Conservation (phyloP, 1,284 basidiomycete genomes). For the Austropuccinia psidii region DNA sequence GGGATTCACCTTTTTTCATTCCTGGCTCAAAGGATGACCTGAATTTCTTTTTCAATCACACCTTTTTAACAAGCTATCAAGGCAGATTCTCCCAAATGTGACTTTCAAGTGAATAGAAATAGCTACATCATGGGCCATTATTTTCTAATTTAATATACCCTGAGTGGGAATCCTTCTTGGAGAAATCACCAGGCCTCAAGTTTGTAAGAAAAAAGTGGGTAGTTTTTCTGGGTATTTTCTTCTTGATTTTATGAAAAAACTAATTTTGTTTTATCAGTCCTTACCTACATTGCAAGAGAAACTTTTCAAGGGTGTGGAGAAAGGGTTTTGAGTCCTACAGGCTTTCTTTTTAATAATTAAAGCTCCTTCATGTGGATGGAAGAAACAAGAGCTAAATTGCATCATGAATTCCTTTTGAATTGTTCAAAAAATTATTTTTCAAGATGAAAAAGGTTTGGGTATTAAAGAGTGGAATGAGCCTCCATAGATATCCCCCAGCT, state of each 20-base stretch:
- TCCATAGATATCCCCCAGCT: no score
- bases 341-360: neutral
- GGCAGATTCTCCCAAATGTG: neutral
- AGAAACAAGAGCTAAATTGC: no score
- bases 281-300: neutral
- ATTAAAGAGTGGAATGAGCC: no score
- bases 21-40: neutral
- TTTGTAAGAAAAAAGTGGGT: neutral
- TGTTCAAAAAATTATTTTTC: no score
- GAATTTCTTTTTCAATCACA: neutral
- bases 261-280: neutral
- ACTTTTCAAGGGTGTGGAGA: neutral
- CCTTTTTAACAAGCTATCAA: neutral
- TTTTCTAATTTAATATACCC: constrained; percentile 2
- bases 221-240: neutral
- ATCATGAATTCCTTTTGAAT: no score
- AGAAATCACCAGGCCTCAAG: neutral
- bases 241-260: neutral
- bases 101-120: neutral
- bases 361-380: no score
- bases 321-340: neutral
- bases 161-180: neutral
- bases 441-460: no score
- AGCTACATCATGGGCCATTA: neutral
- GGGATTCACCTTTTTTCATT: no score